Base-by-base conservation (phyloP, 1,284 basidiomycete species). In the Trametes pubescens region DNA sequence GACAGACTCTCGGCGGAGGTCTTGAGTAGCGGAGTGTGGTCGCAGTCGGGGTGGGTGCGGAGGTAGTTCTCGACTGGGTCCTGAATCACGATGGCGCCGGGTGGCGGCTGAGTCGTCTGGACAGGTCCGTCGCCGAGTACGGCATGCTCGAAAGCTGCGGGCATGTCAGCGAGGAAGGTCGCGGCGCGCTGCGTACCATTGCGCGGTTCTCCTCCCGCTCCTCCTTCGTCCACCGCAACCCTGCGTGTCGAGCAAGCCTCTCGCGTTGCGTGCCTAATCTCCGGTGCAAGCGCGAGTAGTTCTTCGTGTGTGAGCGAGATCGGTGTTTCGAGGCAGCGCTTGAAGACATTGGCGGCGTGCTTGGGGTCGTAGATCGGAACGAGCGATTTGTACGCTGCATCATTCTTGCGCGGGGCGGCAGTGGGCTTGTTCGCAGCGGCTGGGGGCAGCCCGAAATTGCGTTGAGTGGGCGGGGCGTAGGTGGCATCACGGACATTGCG, bases 1-100 rank as follows among this genome's bases (percentile, higher is more conserved):
- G 14, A 60, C 63, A 4, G 60, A 65, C 2, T 64, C 58, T 14
- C n/a, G n/a, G 32, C 43, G 0, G 68, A 54, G 8, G 61, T 48
- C n/a, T 24, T 48, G 29, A 69, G 34, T 0, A 51, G 32, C 2
- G 35, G 55, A 0, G 47, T 8, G 14, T 38, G 37, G 14, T 38
- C 37, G 48, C 32, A 46, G 52, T 8, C 40, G 46, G 2, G 44
- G 26, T 16, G 64, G 11, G 40, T 32, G 11, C 44, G 18, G 16
- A 68, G 62, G 46, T 66, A 70, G 11, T 44, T 40, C 35, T 38
- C 37, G 37, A 62, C 61, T 0, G 67, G 67, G 48, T 68, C 66
- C 3, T 35, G 49, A n/a, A 68, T 47, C 13, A 66, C 51, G 38
- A 62, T 29, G 0, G 49, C 57, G 18, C 61, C 61, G 9, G 57